phyloP scores from a whole-genome alignment of 1,139 yeast genomes.

The Taphrina wiesneri region DNA sequence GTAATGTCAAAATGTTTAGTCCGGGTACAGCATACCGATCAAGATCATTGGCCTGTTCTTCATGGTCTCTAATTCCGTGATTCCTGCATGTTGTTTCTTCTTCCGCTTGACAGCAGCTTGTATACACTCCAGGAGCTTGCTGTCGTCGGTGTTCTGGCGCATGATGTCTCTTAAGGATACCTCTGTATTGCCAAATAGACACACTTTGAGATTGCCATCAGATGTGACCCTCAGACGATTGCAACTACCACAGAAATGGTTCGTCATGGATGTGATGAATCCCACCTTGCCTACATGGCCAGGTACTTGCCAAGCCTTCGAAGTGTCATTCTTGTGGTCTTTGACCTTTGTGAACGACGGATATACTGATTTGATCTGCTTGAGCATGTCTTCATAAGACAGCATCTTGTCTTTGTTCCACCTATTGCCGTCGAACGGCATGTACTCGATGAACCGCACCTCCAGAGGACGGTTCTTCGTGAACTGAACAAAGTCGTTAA shows the following conservation, averaged over 20 bases:
- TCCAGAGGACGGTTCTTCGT: conserved; percentile 49
- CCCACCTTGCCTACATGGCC: conserved; percentile 52
- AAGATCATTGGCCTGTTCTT: conserved; percentile 58
- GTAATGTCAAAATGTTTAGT: neutral
- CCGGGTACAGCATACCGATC: conserved; percentile 51
- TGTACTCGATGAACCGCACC: conserved; percentile 56
- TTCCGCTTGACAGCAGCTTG: conserved; percentile 52
- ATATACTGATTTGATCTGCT: conserved; percentile 44
- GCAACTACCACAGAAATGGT: conserved; percentile 54
- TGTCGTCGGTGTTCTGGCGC: conserved; percentile 45
- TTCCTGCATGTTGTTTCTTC: conserved; percentile 54
- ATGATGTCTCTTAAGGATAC: conserved; percentile 52
- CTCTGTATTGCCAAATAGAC: conserved; percentile 56
- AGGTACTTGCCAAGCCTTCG: conserved; percentile 50
- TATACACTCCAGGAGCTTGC: conserved; percentile 47
- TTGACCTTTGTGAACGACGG: conserved; percentile 37
- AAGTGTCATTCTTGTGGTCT: conserved; percentile 47
- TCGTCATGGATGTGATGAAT: conserved; percentile 57
- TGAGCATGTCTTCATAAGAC: conserved; percentile 50
- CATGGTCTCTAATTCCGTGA: conserved; percentile 51
- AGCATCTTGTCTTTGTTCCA: conserved; percentile 53
- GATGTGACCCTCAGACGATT: conserved; percentile 54
- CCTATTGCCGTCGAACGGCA: conserved; percentile 58
- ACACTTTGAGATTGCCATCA: conserved; percentile 57
- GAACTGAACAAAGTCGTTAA: conserved; percentile 51